These are phyloP conservation scores for Entomortierella beljakovae DNA, from an alignment of 192 early-diverging fungal species.

Conservation along the genomic window DNA sequence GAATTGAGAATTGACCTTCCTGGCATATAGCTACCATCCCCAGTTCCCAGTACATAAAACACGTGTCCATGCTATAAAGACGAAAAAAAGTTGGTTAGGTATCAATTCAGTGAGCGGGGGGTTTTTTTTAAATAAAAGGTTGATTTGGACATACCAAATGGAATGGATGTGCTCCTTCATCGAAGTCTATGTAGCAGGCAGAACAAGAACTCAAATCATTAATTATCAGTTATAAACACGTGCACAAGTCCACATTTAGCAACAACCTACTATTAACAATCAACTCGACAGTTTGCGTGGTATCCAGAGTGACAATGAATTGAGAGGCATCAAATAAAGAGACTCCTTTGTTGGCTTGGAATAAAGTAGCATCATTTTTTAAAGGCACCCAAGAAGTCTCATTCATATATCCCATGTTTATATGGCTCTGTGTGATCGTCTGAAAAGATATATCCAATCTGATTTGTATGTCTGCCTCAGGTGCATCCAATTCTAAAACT, in stretches of 20 bases:
- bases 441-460: slow-evolving; percentile 13
- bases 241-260: no score
- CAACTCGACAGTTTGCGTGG: slow-evolving; percentile 29
- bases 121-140: neutral
- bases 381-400: slow-evolving; percentile 39
- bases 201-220: no score
- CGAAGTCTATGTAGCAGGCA: slow-evolving; percentile 2
- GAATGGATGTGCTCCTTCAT: slow-evolving; percentile 51
- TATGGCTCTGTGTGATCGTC: neutral
- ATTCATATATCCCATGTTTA: slow-evolving; percentile 36
- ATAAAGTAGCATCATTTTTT: slow-evolving; percentile 24
- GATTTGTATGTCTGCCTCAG: slow-evolving; percentile 2
- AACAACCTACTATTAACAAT: slow-evolving; percentile 19
- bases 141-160: slow-evolving; percentile 16
- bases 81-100: slow-evolving; percentile 53
- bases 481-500: slow-evolving; percentile 6
- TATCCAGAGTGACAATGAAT: slow-evolving; percentile 12
- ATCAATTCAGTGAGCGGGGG: no score
- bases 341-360: slow-evolving; percentile 21
- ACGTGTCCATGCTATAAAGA: slow-evolving; percentile 45
- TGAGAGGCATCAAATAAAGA: slow-evolving; percentile 15
- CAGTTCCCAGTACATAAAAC: slow-evolving; percentile 6
- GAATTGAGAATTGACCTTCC: slow-evolving; percentile 6
- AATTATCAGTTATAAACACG: no score
- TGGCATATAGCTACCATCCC: neutral